phyloP scores from a whole-genome alignment of 2,329 filamentous ascomycete species.

The Zymoseptoria passerinii region DNA sequence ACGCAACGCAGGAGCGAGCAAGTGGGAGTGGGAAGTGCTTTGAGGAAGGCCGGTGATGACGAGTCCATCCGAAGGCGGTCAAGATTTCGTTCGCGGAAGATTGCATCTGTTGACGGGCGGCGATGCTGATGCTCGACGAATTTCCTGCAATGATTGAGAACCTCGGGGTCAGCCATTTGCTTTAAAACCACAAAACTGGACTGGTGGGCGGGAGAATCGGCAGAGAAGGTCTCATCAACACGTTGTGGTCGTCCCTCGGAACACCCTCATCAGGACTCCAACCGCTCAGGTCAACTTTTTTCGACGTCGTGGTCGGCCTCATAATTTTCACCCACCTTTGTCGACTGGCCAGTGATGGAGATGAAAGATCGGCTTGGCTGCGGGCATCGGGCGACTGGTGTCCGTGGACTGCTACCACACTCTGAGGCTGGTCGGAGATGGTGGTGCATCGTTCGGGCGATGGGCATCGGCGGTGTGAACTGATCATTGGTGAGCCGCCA shows the following conservation, averaged over 20 bases:
- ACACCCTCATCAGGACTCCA: background rate
- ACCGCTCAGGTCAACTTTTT: background rate
- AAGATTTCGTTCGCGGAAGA: background rate
- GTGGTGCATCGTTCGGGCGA: background rate
- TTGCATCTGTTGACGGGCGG: background rate
- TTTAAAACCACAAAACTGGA: background rate
- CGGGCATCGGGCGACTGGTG: background rate
- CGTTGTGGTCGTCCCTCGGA: constrained; percentile 1
- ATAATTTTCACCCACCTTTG: background rate
- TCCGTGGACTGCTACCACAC: background rate
- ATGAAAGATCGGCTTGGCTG: background rate
- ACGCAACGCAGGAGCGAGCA: background rate
- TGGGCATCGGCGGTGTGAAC: background rate
- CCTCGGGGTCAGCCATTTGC: background rate
- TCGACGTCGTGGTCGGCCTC: background rate
- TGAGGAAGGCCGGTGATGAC: background rate
- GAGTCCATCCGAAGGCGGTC: background rate
- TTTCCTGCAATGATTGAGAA: background rate
- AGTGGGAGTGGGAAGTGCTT: background rate
- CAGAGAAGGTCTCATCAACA: background rate
- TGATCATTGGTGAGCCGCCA: background rate
- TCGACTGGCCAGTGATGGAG: constrained; percentile 1
- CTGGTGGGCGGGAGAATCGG: background rate
- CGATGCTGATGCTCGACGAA: background rate
- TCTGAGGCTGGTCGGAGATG: background rate